Base-by-base conservation (phyloP, 2,329 filamentous ascomycete species). In the Fusarium tanahbumbuense region DNA sequence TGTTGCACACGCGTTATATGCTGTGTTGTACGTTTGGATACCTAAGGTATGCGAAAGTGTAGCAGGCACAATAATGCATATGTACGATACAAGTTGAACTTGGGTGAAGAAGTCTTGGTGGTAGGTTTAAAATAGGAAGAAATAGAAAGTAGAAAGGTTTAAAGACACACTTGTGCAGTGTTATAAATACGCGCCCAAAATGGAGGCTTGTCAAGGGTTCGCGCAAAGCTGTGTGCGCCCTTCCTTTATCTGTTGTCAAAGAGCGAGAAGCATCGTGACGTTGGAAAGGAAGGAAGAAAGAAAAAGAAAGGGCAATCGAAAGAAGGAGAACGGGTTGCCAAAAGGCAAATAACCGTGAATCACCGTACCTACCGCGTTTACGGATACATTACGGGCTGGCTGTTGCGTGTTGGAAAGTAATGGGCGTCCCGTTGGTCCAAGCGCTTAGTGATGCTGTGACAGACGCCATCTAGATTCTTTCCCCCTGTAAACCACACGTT, bases 341-440 rank as follows among this genome's bases (percentile, higher is more conserved):
- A 60, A 71, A 68, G 58, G 54, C 46, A 16, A 20, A 52, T 41
- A 25, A 42, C 49, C 32, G 49, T 41, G 49, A 41, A 25, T 41
- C 23, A 52, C 11, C 16, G 30, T 15, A 25, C 49, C 22, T 54
- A 53, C 55, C 50, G 48, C 37, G 56, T 56, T 56, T 41, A 48
- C 37, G 56, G 48, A 54, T 41, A 48, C 65, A 60, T 73, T 70
- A 57, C 18, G 34, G 34, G 23, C 42, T 28, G 49, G 65, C 65
- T 56, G 65, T 48, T 55, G 32, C 20, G 48, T 44, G 41, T 44
- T 22, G 20, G 20, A 16, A 44, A 16, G 20, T 44, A 23, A 16
- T 44, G 22, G 41, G 34, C 59, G 49, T 56, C 50, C 67, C 53
- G 73, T 75, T 75, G 73, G 73, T 48, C 63, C 55, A 46, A 63